Evolutionary conservation across 1,284 basidiomycete genomes (phyloP).

Genomic region (Sporisorium scitamineum): DNA sequence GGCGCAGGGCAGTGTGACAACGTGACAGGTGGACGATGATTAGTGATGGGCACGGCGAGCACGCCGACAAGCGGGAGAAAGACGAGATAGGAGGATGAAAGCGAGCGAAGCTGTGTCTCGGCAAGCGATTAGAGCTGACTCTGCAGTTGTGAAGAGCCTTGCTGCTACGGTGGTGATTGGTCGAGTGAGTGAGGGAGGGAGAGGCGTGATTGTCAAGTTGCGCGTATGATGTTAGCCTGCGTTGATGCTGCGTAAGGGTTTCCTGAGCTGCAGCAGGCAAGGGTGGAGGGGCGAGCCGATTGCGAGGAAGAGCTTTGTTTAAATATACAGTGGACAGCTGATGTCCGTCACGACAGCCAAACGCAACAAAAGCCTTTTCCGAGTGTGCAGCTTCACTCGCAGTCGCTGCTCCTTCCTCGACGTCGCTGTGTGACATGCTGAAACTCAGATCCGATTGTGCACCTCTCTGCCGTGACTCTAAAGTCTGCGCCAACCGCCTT

Average conservation of each 20-base stretch:
- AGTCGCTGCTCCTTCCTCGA: background rate
- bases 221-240: background rate
- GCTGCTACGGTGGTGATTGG: constrained; percentile 2
- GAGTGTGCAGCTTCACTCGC: background rate
- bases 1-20: background rate
- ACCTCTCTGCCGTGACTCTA: background rate
- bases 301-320: background rate
- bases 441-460: background rate
- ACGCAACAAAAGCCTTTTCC: background rate
- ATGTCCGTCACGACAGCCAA: too few relatives aligned
- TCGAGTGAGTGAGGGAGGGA: background rate
- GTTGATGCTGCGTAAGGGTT: background rate
- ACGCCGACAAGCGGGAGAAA: too few relatives aligned
- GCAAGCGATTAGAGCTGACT: constrained; percentile 11
- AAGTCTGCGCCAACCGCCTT: too few relatives aligned
- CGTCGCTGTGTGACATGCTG: background rate
- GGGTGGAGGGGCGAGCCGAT: too few relatives aligned
- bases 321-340: background rate
- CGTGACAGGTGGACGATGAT: too few relatives aligned
- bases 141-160: background rate
- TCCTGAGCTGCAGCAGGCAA: too few relatives aligned
- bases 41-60: too few relatives aligned
- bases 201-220: background rate
- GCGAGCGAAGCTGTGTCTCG: constrained; percentile 8
- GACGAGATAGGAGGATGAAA: too few relatives aligned